These are phyloP conservation scores for Ogataea methylovora DNA, from an alignment of 805 yeast species.

Conservation along the genomic window DNA sequence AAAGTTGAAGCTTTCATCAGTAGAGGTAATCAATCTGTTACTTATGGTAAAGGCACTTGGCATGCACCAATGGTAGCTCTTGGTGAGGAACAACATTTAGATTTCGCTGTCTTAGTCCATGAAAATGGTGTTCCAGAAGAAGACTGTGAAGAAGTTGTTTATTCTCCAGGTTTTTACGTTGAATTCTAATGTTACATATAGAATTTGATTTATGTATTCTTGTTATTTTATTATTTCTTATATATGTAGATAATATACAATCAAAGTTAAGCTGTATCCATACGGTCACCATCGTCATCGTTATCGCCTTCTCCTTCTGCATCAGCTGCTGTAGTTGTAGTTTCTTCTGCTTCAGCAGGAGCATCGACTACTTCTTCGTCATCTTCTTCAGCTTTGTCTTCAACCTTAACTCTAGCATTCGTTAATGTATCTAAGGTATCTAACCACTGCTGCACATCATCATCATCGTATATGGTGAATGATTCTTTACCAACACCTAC, in stretches of 20 bases:
- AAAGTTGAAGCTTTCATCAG: slow-evolving; percentile 64
- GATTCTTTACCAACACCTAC: slow-evolving; percentile 71
- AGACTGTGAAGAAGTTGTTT: slow-evolving; percentile 75
- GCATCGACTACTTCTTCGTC: slow-evolving; percentile 19
- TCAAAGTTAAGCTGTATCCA: slow-evolving; percentile 23
- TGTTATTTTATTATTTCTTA: neutral
- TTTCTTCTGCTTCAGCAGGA: slow-evolving; percentile 20
- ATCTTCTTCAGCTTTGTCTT: slow-evolving; percentile 21
- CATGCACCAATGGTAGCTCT: slow-evolving; percentile 95
- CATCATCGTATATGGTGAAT: slow-evolving; percentile 80
- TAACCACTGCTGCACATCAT: slow-evolving; percentile 76
- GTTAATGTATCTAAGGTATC: slow-evolving; percentile 63
- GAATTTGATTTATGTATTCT: neutral
- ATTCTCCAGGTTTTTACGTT: slow-evolving; percentile 49
- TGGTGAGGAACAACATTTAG: slow-evolving; percentile 43
- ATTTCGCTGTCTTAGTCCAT: slow-evolving; percentile 83
- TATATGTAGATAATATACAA: neutral
- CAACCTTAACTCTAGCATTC: slow-evolving; percentile 44
- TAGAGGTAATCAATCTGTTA: slow-evolving; percentile 80
- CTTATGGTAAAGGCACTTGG: slow-evolving; percentile 84
- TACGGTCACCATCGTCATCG: slow-evolving; percentile 20
- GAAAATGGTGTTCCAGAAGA: slow-evolving; percentile 76
- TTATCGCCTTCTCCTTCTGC: slow-evolving; percentile 7
- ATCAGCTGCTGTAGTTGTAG: slow-evolving; percentile 4
- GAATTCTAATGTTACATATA: slow-evolving; percentile 12